A percentile compares a stretch with the other conserved stretches of the same genome.
Conservation (phyloP, 192 early-diverging fungal species). For the Paraglomus occultum region DNA sequence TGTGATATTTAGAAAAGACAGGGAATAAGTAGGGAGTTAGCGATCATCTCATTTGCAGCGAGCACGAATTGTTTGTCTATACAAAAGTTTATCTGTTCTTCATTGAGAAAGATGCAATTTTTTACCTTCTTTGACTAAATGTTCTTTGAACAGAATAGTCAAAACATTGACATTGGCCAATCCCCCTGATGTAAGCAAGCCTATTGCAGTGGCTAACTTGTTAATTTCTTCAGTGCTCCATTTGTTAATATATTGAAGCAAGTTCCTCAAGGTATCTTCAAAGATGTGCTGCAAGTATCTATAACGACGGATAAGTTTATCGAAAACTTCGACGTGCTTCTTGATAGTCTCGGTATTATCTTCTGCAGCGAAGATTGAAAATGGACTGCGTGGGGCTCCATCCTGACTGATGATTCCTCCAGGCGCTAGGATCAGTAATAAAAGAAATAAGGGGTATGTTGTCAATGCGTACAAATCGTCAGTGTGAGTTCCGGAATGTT, state of each 20-base stretch:
- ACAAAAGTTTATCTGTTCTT: neutral
- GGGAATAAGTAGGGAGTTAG: too few species aligned
- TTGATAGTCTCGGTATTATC: constrained; percentile 68
- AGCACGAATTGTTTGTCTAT: neutral
- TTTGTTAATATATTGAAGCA: constrained; percentile 90
- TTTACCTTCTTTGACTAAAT: constrained; percentile 88
- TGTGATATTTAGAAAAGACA: neutral
- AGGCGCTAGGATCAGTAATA: constrained; percentile 60
- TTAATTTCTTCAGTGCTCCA: constrained; percentile 73
- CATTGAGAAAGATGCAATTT: neutral
- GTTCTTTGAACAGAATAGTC: constrained; percentile 81
- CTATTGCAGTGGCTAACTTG: constrained; percentile 78
- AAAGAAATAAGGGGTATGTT: neutral
- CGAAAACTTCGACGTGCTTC: constrained; percentile 80
- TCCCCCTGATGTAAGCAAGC: constrained; percentile 65
- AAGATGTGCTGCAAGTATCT: constrained; percentile 89
- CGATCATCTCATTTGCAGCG: too few species aligned
- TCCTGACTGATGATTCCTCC: constrained; percentile 78
- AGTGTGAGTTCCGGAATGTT: neutral
- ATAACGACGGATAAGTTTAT: constrained; percentile 88
- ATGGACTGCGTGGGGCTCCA: constrained; percentile 73
- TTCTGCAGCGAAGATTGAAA: constrained; percentile 73
- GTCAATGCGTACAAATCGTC: neutral
- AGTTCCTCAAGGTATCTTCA: constrained; percentile 80
- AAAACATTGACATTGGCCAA: constrained; percentile 73